Conservation (phyloP, 2,329 filamentous ascomycete genomes). For the Calonectria naviculata region DNA sequence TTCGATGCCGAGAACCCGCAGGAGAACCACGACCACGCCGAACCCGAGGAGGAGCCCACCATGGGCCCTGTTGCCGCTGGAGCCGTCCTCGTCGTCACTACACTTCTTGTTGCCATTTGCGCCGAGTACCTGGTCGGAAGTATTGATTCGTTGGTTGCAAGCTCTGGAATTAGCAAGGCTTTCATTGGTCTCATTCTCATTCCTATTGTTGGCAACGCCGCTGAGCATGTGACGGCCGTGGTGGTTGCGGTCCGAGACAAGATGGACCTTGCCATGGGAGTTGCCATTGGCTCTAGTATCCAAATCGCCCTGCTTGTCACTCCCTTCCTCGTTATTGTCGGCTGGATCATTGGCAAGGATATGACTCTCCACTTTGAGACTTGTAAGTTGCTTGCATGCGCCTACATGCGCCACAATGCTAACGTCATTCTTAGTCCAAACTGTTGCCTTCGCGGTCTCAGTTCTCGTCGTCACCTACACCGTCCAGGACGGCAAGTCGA, state of each 20-base stretch:
- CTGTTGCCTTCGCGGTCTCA: slow-evolving; percentile 80
- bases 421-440: slow-evolving; percentile 66
- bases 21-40: slow-evolving; percentile 55
- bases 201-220: slow-evolving; percentile 83
- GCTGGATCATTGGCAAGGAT: slow-evolving; percentile 78
- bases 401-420: slow-evolving; percentile 11
- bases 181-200: slow-evolving; percentile 85
- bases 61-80: slow-evolving; percentile 73
- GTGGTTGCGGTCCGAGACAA: slow-evolving; percentile 83
- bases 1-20: slow-evolving; percentile 68
- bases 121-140: slow-evolving; percentile 83
- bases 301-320: slow-evolving; percentile 87
- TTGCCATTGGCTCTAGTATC: slow-evolving; percentile 84
- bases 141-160: slow-evolving; percentile 78
- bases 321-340: slow-evolving; percentile 81
- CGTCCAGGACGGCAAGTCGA: slow-evolving; percentile 84
- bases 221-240: slow-evolving; percentile 84
- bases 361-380: slow-evolving; percentile 86
- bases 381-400: slow-evolving; percentile 43
- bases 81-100: slow-evolving; percentile 75
- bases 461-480: slow-evolving; percentile 81
- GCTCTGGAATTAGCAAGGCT: slow-evolving; percentile 78
- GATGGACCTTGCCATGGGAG: slow-evolving; percentile 80
- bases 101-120: slow-evolving; percentile 76
- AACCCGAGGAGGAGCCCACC: slow-evolving; percentile 59